phyloP scores from a whole-genome alignment of 352 stramenopile species.

The Globisporangium spinosum region DNA sequence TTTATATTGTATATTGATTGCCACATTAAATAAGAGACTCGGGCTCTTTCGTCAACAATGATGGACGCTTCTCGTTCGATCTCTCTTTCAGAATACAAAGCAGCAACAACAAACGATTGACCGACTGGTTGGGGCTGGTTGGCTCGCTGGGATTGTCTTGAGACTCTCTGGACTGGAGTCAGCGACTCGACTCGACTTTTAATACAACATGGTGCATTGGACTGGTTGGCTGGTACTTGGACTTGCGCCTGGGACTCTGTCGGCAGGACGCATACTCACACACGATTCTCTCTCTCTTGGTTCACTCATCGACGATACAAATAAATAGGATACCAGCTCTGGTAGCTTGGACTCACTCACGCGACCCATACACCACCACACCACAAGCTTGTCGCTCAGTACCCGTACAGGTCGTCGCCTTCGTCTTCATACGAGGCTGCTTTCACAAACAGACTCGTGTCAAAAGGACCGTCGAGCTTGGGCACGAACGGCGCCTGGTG shows the following conservation, averaged over 20 bases:
- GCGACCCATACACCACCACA: background rate
- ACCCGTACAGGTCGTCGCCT: slow-evolving; percentile 43
- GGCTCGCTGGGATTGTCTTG: background rate
- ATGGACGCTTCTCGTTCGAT: background rate
- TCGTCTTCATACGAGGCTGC: slow-evolving; percentile 36
- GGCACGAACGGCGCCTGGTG: slow-evolving; percentile 53
- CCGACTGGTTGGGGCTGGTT: background rate
- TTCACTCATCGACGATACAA: slow-evolving; percentile 2
- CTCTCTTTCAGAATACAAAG: background rate
- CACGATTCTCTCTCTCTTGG: background rate
- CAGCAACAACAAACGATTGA: background rate
- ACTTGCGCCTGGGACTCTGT: background rate
- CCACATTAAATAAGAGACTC: slow-evolving; percentile 3
- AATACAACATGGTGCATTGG: background rate
- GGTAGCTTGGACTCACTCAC: background rate
- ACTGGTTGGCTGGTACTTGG: background rate
- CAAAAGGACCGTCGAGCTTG: slow-evolving; percentile 48
- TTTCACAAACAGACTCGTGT: slow-evolving; percentile 65
- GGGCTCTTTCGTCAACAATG: background rate
- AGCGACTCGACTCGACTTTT: background rate
- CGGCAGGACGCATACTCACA: background rate
- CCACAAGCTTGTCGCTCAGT: slow-evolving; percentile 9
- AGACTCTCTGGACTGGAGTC: background rate
- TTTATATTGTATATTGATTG: slow-evolving; percentile 21
- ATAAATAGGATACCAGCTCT: slow-evolving; percentile 4